These are phyloP conservation scores for Fusarium solani-melongenae DNA, from an alignment of 2,329 filamentous ascomycete genomes.

Conservation along the genomic window DNA sequence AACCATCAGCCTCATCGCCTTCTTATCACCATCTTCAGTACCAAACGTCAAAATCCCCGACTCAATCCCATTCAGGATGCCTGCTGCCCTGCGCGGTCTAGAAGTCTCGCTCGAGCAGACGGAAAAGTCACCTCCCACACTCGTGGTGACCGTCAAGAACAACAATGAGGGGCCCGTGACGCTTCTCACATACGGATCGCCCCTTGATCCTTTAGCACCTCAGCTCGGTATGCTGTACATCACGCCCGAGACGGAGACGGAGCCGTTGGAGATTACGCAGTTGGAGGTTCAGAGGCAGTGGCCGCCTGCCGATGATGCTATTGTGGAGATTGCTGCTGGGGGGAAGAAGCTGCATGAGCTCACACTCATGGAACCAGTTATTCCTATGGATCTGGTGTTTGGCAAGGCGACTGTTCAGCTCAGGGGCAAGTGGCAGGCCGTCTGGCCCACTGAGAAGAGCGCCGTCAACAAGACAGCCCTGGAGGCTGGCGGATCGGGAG, in stretches of 20 bases:
- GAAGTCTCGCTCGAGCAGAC: slow-evolving; percentile 49
- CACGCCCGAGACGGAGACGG: slow-evolving; percentile 47
- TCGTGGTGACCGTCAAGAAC: slow-evolving; percentile 55
- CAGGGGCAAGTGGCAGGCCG: slow-evolving; percentile 52
- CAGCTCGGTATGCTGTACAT: slow-evolving; percentile 56
- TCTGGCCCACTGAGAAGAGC: slow-evolving; percentile 43
- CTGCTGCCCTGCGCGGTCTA: slow-evolving; percentile 40
- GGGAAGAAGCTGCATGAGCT: slow-evolving; percentile 49
- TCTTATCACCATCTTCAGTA: slow-evolving; percentile 21
- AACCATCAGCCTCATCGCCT: slow-evolving; percentile 34
- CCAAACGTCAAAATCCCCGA: slow-evolving; percentile 7
- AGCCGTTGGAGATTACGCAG: slow-evolving; percentile 50
- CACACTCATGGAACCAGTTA: slow-evolving; percentile 50
- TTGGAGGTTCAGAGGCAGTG: slow-evolving; percentile 54
- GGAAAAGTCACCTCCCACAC: slow-evolving; percentile 48
- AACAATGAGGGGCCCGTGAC: slow-evolving; percentile 52
- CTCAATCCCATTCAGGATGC: slow-evolving; percentile 31
- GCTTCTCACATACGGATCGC: slow-evolving; percentile 56
- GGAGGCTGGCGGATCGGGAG: slow-evolving; percentile 27
- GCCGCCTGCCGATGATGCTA: slow-evolving; percentile 53
- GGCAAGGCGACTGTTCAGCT: slow-evolving; percentile 48
- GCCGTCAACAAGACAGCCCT: slow-evolving; percentile 34
- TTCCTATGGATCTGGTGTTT: slow-evolving; percentile 49
- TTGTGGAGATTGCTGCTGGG: slow-evolving; percentile 54
- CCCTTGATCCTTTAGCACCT: slow-evolving; percentile 56